phyloP scores from a whole-genome alignment of 2,329 filamentous ascomycete genomes.

The Macrophomina phaseolina region DNA sequence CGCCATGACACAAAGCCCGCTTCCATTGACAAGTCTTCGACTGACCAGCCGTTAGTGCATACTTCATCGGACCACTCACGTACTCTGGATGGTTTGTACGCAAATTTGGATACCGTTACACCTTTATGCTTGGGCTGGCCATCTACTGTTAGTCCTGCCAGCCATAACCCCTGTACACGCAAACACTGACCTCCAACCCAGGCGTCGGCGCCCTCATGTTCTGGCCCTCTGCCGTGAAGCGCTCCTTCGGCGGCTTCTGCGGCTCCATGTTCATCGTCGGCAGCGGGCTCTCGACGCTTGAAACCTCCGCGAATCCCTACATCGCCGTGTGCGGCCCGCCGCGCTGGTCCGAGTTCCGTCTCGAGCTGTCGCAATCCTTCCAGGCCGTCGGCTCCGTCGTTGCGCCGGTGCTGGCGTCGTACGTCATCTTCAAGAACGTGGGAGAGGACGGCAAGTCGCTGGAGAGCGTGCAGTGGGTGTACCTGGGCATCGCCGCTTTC shows the following conservation, averaged over 20 bases:
- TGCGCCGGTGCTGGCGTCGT: conserved; percentile 73
- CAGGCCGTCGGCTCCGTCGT: conserved; percentile 78
- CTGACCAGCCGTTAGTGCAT: conserved; percentile 46
- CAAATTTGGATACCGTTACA: conserved; percentile 77
- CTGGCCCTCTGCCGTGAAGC: conserved; percentile 78
- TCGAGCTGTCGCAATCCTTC: conserved; percentile 79
- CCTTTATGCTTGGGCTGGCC: conserved; percentile 75
- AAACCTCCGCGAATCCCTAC: conserved; percentile 80
- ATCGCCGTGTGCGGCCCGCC: conserved; percentile 77
- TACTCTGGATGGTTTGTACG: conserved; percentile 68
- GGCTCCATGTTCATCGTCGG: conserved; percentile 74
- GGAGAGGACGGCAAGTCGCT: conserved; percentile 63
- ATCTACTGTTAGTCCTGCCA: conserved; percentile 59
- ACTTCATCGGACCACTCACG: conserved; percentile 60
- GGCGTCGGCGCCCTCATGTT: conserved; percentile 74
- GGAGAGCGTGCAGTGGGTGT: conserved; percentile 76
- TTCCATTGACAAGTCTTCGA: not conserved
- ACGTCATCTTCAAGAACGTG: conserved; percentile 73
- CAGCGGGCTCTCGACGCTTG: conserved; percentile 73
- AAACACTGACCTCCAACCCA: not conserved
- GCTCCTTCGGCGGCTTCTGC: conserved; percentile 77
- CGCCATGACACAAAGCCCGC: conserved; percentile 27
- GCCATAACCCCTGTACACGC: not conserved
- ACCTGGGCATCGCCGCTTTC: conserved; percentile 78
- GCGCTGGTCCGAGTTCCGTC: conserved; percentile 74